Evolutionary conservation across 2,329 filamentous ascomycete species (phyloP).

Genomic region (Zarea fungicola): DNA sequence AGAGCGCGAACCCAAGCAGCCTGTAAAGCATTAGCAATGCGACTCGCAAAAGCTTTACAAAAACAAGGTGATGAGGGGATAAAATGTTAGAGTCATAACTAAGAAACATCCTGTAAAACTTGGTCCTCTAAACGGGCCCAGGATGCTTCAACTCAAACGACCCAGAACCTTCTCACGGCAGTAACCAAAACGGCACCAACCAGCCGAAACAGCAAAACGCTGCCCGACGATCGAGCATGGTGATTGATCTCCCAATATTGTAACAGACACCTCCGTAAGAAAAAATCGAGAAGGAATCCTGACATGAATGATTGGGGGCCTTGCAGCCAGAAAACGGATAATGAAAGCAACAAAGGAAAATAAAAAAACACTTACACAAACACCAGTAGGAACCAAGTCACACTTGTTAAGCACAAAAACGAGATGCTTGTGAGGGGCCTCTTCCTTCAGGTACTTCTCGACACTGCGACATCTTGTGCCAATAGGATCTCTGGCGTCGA

Average conservation of each 20-base stretch:
- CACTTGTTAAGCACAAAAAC: conserved; percentile 41
- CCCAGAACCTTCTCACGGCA: conserved; percentile 74
- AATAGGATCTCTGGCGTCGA: conserved; percentile 83
- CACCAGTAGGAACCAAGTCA: conserved; percentile 84
- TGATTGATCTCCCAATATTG: conserved; percentile 92
- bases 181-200: conserved; percentile 83
- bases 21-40: conserved; percentile 44
- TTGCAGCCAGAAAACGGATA: conserved; percentile 23
- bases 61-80: conserved; percentile 11
- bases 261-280: conserved; percentile 92
- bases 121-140: conserved; percentile 44
- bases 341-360: conserved; percentile 14
- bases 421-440: conserved; percentile 94
- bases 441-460: conserved; percentile 88
- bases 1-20: conserved; percentile 87
- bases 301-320: conserved; percentile 65
- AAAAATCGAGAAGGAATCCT: conserved; percentile 71
- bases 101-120: conserved; percentile 78
- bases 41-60: conserved; percentile 13
- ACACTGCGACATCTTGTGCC: conserved; percentile 75
- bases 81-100: conserved; percentile 89
- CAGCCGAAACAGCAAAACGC: conserved; percentile 48
- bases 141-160: conserved; percentile 96
- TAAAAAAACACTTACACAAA: conserved; percentile 72
- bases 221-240: conserved; percentile 37